Conservation (phyloP, 441 rosid species). For the Melastoma candidum region DNA sequence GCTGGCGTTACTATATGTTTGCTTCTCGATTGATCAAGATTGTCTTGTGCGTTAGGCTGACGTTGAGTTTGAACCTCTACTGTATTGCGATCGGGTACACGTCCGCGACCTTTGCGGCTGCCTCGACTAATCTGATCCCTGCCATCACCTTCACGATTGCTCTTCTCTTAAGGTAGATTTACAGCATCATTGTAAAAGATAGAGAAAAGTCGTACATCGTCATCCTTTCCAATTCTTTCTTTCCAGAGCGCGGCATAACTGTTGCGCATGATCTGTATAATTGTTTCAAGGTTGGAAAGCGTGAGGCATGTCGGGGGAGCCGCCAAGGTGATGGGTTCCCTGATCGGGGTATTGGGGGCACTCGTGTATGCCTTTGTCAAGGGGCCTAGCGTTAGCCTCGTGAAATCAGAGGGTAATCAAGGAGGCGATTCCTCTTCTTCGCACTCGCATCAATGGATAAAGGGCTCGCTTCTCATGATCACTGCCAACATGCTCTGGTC, state of each 20-base stretch:
- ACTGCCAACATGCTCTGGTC: slow-evolving; percentile 62
- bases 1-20: background rate
- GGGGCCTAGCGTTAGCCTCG: slow-evolving; percentile 42
- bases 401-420: slow-evolving; percentile 13
- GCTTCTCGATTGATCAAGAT: background rate
- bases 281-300: too few species aligned
- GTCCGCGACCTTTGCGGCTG: slow-evolving; percentile 84
- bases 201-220: too few species aligned
- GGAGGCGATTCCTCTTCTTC: slow-evolving; percentile 5
- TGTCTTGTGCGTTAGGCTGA: slow-evolving; percentile 34
- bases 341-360: slow-evolving; percentile 50
- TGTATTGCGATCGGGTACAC: slow-evolving; percentile 53
- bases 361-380: slow-evolving; percentile 64
- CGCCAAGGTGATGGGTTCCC: slow-evolving; percentile 63
- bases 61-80: slow-evolving; percentile 58
- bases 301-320: slow-evolving; percentile 18
- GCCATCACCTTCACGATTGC: slow-evolving; percentile 65
- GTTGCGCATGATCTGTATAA: too few species aligned
- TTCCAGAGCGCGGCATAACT: too few species aligned
- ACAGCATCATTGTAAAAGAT: too few species aligned
- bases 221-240: too few species aligned
- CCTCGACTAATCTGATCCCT: slow-evolving; percentile 66
- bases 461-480: slow-evolving; percentile 69
- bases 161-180: slow-evolving; percentile 36
- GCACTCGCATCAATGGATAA: slow-evolving; percentile 32